Base-by-base conservation (phyloP, 2,329 filamentous ascomycete genomes). In the Ascochyta clinopodiicola region DNA sequence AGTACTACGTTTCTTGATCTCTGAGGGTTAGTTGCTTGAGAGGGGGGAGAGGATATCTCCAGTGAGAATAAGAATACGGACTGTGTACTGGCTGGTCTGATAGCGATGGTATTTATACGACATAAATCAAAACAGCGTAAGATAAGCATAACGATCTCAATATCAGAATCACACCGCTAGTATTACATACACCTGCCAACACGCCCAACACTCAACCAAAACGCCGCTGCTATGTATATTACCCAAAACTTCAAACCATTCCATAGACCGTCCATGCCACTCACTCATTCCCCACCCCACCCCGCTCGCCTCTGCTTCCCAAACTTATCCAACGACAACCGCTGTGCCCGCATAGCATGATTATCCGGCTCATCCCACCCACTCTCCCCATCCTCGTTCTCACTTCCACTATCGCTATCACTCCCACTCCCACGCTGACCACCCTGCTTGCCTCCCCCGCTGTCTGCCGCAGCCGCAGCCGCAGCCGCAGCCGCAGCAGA, bases 1-100 rank as follows among this genome's bases (percentile, higher is more conserved):
- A 69, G 39, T 68, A 72, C 44, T 67, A 67, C 36, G 59, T 62
- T 21, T 49, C 25, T 21, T 67, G 47, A 56, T 9, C 3, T 7
- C 9, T 7, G 4, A 34, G 12, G n/a, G 12, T 17, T 17, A 17
- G 17, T 17, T 10, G 15, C n/a, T n/a, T 34, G 10, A 34, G 31
- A 15, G 3, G 5, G n/a, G 15, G 15, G 5, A 35, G n/a, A 15
- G 8, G 15, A 3, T 17, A 17, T 17, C 6, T 4, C 4, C 29
- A 15, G 15, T 15, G 12, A 4, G 29, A 10, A 10, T 4, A 3
- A 31, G 3, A 31, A 31, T 10, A 31, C 29, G 29, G 29, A 31
- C 12, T 31, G 3, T 31, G 5, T 31, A 4, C 12, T 31, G 12
- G 12, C 12, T 4, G 10, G 4, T 31, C 29, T 31, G 29, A 31